Evolutionary conservation across 345 rosid genomes (phyloP), one percentile per base, ranked within the genome.

Genomic region (Leavenworthia alabamica): DNA sequence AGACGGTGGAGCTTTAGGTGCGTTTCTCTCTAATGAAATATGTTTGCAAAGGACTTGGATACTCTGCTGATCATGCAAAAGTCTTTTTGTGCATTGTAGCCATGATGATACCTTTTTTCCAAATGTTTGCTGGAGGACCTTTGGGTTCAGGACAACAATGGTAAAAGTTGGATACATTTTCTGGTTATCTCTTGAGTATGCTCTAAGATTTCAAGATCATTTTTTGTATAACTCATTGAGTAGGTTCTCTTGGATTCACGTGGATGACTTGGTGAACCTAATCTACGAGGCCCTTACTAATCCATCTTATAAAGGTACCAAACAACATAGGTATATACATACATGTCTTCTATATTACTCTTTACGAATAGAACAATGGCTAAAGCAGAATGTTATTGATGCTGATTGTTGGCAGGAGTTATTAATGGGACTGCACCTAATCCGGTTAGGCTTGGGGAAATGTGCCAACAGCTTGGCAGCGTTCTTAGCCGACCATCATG

Each of bases 231-330:
- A 56, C 35, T 62, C 35, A 4, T 23, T 44, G 47, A 60, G 46
- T 70, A 92, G 98, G 98, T 84, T 92, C 78, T 92, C 98, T 53
- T 92, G 98, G 98, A 84, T 91, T 74, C 96, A 92, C 70, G 74
- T 88, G 82, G 98, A 92, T 36, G 98, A 86, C 78, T 47, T 92
- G 35, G 96, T 92, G 54, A 88, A 74, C 73, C 67, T 92, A 53
- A 92, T 92, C 50, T 92, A 74, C 43, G 95, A 85, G 73, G 86
- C 98, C 65, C 76, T 92, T 61, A 46, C 70, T 39, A 88, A 86
- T 67, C 95, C 95, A 45, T 86, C 95, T 32, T 88, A 92, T 43
- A 60, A 78, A 78, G 95, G 98, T 88, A 72, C 62, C 28, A 73
- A 72, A 67, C 28, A 73, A 61, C 53, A 59, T 31, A n/a, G n/a